A percentile compares a stretch with the other conserved stretches of the same genome.
phyloP scores from a whole-genome alignment of 306 rosid genomes.

The Vigna nakashimae region DNA sequence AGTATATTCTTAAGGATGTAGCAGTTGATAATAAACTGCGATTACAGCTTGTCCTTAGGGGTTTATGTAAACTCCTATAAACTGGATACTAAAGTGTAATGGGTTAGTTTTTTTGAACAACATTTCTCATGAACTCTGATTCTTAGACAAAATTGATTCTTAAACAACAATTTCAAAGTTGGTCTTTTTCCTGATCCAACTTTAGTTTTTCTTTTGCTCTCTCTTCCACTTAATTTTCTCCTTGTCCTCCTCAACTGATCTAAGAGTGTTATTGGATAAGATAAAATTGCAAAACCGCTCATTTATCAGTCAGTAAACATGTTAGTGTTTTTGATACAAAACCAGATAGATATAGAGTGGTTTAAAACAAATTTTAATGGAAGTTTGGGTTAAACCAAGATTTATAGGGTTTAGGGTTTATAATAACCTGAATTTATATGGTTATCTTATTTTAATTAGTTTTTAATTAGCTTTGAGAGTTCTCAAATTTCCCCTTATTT shows the following conservation, averaged over 20 bases:
- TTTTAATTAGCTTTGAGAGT: no score
- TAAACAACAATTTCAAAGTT: neutral
- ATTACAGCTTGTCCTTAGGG: conserved; percentile 7
- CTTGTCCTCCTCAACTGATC: neutral
- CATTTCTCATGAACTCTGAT: neutral
- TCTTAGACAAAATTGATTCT: conserved; percentile 5
- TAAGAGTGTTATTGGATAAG: neutral
- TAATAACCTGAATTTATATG: no score
- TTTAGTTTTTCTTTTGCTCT: neutral
- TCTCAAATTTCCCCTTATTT: no score
- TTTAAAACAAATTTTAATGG: neutral
- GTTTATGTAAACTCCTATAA: neutral
- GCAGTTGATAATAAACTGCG: conserved; percentile 2
- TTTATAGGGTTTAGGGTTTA: no score
- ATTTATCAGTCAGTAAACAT: neutral
- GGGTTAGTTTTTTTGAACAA: no score
- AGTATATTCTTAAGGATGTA: conserved; percentile 18
- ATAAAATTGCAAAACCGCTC: neutral
- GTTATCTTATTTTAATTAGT: no score
- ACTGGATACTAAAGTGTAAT: neutral
- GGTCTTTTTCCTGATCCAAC: neutral
- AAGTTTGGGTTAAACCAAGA: neutral
- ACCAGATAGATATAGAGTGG: neutral
- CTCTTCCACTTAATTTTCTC: neutral
- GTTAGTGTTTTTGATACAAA: neutral